A percentile compares a stretch with the other conserved stretches of the same genome.
phyloP scores from a whole-genome alignment of 1,284 basidiomycete genomes.

The Ustilago shanxiensis region DNA sequence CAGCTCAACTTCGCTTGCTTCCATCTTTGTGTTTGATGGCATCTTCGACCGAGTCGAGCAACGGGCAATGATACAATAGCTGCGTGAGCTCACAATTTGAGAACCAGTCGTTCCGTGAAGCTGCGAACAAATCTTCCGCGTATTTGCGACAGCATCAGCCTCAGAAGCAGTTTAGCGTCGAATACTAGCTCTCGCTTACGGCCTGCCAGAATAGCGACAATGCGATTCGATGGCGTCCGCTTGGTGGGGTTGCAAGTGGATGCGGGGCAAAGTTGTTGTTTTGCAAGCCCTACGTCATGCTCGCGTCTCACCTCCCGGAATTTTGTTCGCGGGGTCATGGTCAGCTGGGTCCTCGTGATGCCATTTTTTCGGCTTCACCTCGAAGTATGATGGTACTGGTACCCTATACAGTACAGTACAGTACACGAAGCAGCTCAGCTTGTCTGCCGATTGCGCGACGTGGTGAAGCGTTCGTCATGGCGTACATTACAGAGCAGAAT shows the following conservation, averaged over 20 bases:
- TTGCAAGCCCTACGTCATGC: not conserved
- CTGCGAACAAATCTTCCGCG: not conserved
- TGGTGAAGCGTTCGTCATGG: not conserved
- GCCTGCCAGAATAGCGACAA: not conserved
- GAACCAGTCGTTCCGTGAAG: too few relatives aligned
- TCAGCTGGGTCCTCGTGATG: conserved; percentile 10
- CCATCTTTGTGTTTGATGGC: too few relatives aligned
- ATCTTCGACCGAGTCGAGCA: too few relatives aligned
- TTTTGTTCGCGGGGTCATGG: not conserved
- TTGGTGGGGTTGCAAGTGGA: too few relatives aligned
- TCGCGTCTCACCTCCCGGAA: conserved; percentile 22
- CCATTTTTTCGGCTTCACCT: not conserved
- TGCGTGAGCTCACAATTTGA: too few relatives aligned
- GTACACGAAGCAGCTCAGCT: not conserved
- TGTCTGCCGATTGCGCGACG: not conserved
- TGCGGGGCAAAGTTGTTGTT: conserved; percentile 18
- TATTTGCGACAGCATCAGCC: not conserved
- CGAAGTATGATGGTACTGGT: too few relatives aligned
- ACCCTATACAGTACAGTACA: too few relatives aligned
- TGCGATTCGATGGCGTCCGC: not conserved
- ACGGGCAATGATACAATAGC: too few relatives aligned
- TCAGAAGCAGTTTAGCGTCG: not conserved
- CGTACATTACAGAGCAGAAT: not conserved
- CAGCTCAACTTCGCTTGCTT: too few relatives aligned
- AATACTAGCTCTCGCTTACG: not conserved